A percentile compares a stretch with the other conserved stretches of the same genome.
phyloP scores from a whole-genome alignment of 305 asterid genomes.

The Plantago coronopus region DNA sequence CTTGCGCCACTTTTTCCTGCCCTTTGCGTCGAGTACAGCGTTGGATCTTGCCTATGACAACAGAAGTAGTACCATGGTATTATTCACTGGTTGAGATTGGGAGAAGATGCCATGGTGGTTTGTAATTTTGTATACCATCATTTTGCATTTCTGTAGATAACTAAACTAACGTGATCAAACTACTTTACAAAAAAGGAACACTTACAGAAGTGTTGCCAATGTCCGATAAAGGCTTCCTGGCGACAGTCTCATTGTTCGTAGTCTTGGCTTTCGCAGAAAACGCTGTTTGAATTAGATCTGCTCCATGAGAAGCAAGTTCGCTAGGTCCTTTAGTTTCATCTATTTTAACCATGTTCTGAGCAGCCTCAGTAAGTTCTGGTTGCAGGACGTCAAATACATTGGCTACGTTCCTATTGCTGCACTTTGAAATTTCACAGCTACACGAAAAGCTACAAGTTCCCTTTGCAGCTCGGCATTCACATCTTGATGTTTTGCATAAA shows the following conservation, averaged over 20 bases:
- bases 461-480: constrained; percentile 70
- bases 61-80: neutral
- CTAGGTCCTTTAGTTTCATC: constrained; percentile 42
- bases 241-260: constrained; percentile 33
- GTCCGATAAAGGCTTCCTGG: constrained; percentile 81
- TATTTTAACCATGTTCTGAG: constrained; percentile 22
- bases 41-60: constrained; percentile 24
- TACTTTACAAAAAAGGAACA: neutral
- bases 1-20: constrained; percentile 77
- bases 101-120: neutral
- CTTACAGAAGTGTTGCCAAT: constrained; percentile 81
- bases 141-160: neutral
- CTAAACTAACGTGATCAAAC: neutral
- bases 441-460: constrained; percentile 58
- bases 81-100: neutral
- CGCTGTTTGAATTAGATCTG: constrained; percentile 76
- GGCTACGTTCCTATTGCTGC: constrained; percentile 53
- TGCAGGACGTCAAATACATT: constrained; percentile 17
- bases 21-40: constrained; percentile 57
- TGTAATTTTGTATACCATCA: too few species aligned
- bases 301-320: constrained; percentile 74
- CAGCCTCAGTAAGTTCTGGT: constrained; percentile 23
- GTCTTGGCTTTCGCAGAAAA: constrained; percentile 52
- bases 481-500: constrained; percentile 65
- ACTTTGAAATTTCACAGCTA: constrained; percentile 48